Conservation (phyloP, 2,329 filamentous ascomycete species). For the Dothideomycetes sp. region DNA sequence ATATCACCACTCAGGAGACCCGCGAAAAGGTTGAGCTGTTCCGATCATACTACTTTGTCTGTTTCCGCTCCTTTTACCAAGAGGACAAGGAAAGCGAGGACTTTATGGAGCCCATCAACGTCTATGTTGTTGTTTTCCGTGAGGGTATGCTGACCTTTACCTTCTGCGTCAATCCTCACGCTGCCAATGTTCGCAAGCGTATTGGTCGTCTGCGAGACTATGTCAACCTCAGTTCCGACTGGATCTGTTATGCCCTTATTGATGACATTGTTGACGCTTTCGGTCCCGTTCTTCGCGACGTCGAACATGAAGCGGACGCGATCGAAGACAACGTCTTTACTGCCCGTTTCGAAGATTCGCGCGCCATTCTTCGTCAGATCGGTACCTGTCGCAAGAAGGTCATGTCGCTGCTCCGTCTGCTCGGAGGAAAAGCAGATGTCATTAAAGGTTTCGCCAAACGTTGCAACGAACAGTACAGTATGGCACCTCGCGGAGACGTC, state of each 20-base stretch:
- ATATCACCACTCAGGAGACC: conserved; percentile 89
- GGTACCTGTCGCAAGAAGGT: conserved; percentile 89
- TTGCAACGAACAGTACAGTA: conserved; percentile 94
- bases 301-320: conserved; percentile 79
- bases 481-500: conserved; percentile 92
- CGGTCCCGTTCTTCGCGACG: conserved; percentile 75
- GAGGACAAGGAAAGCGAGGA: conserved; percentile 68
- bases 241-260: conserved; percentile 98
- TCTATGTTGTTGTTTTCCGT: conserved; percentile 93
- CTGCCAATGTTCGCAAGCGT: conserved; percentile 78
- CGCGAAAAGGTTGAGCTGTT: conserved; percentile 98
- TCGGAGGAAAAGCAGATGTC: conserved; percentile 97
- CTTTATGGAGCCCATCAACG: conserved; percentile 89
- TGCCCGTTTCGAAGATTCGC: conserved; percentile 81
- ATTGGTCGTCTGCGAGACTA: conserved; percentile 93
- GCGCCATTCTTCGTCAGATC: conserved; percentile 76
- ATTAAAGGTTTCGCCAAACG: conserved; percentile 96
- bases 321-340: conserved; percentile 96
- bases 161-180: conserved; percentile 79
- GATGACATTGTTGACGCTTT: conserved; percentile 98
- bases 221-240: conserved; percentile 87
- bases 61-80: conserved; percentile 87
- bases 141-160: conserved; percentile 94
- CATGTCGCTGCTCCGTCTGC: conserved; percentile 82
- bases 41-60: conserved; percentile 95